phyloP scores from a whole-genome alignment of 116 monocot species.

The Phalaenopsis hybrid region DNA sequence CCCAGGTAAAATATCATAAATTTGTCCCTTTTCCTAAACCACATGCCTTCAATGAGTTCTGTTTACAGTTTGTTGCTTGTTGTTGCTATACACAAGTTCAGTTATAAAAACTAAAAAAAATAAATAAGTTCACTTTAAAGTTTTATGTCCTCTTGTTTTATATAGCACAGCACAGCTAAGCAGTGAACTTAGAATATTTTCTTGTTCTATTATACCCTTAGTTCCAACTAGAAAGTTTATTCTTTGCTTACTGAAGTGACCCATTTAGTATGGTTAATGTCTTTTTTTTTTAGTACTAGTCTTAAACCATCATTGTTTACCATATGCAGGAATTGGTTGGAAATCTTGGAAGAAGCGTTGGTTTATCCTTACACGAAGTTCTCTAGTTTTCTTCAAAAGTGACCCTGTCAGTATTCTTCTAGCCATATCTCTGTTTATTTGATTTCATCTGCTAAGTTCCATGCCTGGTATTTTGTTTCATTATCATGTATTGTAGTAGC shows the following conservation, averaged over 20 bases:
- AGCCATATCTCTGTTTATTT: neutral
- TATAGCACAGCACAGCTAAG: neutral
- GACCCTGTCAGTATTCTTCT: slow-evolving; percentile 70
- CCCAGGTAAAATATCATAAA: too few species aligned
- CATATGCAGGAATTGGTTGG: slow-evolving; percentile 88
- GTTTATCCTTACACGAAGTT: slow-evolving; percentile 98
- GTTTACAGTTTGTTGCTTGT: too few species aligned
- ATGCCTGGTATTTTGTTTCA: neutral
- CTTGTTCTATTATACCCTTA: neutral
- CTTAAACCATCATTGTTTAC: neutral
- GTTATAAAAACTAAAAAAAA: too few species aligned
- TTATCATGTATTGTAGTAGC: neutral
- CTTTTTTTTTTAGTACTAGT: slow-evolving; percentile 1
- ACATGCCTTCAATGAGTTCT: too few species aligned
- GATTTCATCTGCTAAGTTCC: neutral
- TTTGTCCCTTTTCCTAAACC: too few species aligned
- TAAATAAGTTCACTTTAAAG: too few species aligned
- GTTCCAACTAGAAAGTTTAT: neutral
- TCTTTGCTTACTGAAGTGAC: neutral
- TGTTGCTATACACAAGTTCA: too few species aligned
- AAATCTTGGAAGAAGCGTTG: slow-evolving; percentile 99
- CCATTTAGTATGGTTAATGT: neutral
- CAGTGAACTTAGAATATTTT: neutral
- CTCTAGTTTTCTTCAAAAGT: slow-evolving; percentile 97
- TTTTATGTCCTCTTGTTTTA: neutral